Evolutionary conservation across 805 yeast species (phyloP), one percentile per base, ranked within the genome.

Genomic region (Pichia heedii): DNA sequence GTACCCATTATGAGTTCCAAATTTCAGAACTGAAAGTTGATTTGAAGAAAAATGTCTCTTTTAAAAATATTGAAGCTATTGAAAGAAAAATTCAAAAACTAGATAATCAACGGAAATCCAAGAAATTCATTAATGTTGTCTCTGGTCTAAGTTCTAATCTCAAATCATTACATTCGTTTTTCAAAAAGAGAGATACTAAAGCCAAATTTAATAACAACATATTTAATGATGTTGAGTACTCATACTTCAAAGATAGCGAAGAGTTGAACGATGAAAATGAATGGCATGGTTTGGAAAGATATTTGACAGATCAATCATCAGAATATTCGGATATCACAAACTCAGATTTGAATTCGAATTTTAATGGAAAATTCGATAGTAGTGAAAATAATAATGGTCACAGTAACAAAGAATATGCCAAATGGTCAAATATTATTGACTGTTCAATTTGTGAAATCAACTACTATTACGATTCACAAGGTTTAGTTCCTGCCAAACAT

Each of bases 231-330:
- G 16, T 13, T 15, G 16, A 29, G 15, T 29, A 29, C 5, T 29
- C 32, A 13, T 29, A 29, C 8, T 16, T 36, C 30, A 13, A 24
- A 18, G 19, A 32, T 16, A 32, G 9, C 9, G 4, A 33, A 18
- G 33, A 36, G 20, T 26, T 13, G 5, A 19, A 33, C 16, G 7
- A 43, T 2, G 59, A 54, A 36, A 39, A 60, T 22, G 66, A 66
- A 44, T 90, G 97, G 97, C 73, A 67, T 48, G 97, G 97, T 1
- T 62, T 90, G 22, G 67, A 76, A 13, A 71, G 93, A 32, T 90
- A 89, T 57, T 56, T 77, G n/a, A 53, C 60, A n/a, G 39, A 40
- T 3, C 40, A 32, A 12, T 39, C 48, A 8, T 35, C 54, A 45
- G 18, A 36, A 3, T 39, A 43, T 21, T 34, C 46, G 0, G 45